Evolutionary conservation across 768 basidiomycete genomes (phyloP).

Genomic region (Tylopilus sp.): DNA sequence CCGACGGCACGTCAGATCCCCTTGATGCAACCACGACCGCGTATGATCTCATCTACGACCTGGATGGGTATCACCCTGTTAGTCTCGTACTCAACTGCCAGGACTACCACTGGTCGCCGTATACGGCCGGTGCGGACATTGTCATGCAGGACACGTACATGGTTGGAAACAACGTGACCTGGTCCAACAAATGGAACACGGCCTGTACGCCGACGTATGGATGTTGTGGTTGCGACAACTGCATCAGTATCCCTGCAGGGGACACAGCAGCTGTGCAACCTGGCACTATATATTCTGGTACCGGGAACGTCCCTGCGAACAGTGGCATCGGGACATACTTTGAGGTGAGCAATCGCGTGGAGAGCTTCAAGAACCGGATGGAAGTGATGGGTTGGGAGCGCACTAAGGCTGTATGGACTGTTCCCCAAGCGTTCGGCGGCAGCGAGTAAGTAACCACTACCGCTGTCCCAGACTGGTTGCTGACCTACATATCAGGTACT

Average conservation of each 20-base stretch:
- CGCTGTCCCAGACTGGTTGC: no score
- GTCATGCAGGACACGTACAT: slow-evolving; percentile 60
- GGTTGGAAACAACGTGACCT: slow-evolving; percentile 58
- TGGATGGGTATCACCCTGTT: slow-evolving; percentile 67
- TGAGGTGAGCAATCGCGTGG: slow-evolving; percentile 66
- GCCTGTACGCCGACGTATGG: slow-evolving; percentile 63
- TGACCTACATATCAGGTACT: slow-evolving; percentile 39
- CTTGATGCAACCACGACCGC: slow-evolving; percentile 49
- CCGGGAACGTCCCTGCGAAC: slow-evolving; percentile 19
- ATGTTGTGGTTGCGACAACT: slow-evolving; percentile 72
- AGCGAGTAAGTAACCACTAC: slow-evolving; percentile 30
- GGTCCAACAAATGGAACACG: slow-evolving; percentile 58
- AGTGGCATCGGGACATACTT: slow-evolving; percentile 42
- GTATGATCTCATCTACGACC: slow-evolving; percentile 52
- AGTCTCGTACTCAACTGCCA: slow-evolving; percentile 65
- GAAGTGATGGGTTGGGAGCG: slow-evolving; percentile 65
- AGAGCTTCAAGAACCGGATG: slow-evolving; percentile 57
- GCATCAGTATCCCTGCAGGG: slow-evolving; percentile 43
- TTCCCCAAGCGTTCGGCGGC: slow-evolving; percentile 71
- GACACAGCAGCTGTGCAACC: slow-evolving; percentile 28
- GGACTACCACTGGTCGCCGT: slow-evolving; percentile 59
- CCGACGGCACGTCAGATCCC: slow-evolving; percentile 66
- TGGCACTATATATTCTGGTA: slow-evolving; percentile 16
- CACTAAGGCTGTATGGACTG: slow-evolving; percentile 71
- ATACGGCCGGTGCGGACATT: slow-evolving; percentile 56